Conservation (phyloP, 2,329 filamentous ascomycete genomes). For the Sclerotinia sclerotiorum region DNA sequence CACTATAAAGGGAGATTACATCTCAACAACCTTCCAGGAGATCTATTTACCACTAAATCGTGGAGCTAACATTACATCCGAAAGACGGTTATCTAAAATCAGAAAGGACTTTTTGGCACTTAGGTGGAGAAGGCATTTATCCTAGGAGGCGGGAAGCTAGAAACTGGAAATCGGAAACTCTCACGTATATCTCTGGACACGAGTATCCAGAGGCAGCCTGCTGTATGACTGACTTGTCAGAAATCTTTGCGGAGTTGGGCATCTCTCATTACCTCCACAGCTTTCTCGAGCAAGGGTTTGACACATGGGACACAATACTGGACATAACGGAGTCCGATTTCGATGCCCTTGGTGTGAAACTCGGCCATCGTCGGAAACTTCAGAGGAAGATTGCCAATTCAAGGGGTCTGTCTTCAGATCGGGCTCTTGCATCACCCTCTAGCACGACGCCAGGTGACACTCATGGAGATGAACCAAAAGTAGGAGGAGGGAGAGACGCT, state of each 20-base stretch:
- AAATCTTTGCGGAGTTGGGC: slow-evolving; percentile 72
- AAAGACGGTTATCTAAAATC: neutral
- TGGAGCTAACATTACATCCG: neutral
- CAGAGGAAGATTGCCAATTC: slow-evolving; percentile 78
- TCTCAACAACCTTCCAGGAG: slow-evolving; percentile 5
- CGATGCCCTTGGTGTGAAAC: slow-evolving; percentile 72
- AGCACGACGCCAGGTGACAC: slow-evolving; percentile 56
- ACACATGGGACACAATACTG: slow-evolving; percentile 79
- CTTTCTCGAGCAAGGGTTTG: slow-evolving; percentile 78
- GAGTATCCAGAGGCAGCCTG: slow-evolving; percentile 39
- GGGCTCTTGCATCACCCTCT: slow-evolving; percentile 40
- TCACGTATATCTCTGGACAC: slow-evolving; percentile 34
- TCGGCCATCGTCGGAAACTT: slow-evolving; percentile 82
- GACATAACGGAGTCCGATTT: slow-evolving; percentile 84
- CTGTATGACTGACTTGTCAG: slow-evolving; percentile 56
- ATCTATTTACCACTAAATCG: neutral
- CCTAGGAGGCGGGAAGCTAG: neutral
- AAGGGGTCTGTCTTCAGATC: slow-evolving; percentile 53
- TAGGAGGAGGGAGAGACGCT: slow-evolving; percentile 49
- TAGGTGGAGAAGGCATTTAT: neutral
- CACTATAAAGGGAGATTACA: slow-evolving; percentile 12
- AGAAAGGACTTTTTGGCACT: neutral
- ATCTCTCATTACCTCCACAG: slow-evolving; percentile 72
- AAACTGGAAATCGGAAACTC: neutral
- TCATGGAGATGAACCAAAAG: slow-evolving; percentile 54